Evolutionary conservation across 441 rosid genomes (phyloP), one percentile per base, ranked within the genome.

Genomic region (Isatis lusitanica): DNA sequence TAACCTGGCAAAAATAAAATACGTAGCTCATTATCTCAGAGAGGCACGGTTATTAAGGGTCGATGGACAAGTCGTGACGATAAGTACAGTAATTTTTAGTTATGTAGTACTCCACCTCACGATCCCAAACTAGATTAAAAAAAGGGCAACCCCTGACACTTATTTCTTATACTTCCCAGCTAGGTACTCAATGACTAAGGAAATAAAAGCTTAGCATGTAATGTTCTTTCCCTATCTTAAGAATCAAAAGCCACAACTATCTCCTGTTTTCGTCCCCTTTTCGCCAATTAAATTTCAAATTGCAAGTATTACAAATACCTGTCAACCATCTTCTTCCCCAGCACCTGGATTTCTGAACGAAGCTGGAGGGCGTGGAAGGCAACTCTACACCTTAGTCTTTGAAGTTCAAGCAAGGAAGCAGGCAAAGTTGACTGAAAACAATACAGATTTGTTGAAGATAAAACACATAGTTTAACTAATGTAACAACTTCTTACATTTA

Each of bases 291-390:
- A 46, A 38, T 33, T 35, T 39, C 13, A 1, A 51, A 51, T 8
- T 30, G 44, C 57, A 74, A 60, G 57, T 61, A 76, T 36, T 40
- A 65, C 24, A 36, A 48, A 61, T 84, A 92, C 98, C 97, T 93
- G 79, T 92, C 91, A 67, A 92, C 88, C 83, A 96, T 93, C 74
- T 62, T 84, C 72, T 65, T 88, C 13, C 94, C 99, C 68, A 93
- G 90, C 56, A 82, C 78, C 82, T 85, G 88, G 79, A 96, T 89
- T 81, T 89, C 97, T 70, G 84, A 73, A 65, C 97, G 96, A 79
- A 96, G 91, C 75, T 89, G 93, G 73, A 96, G 97, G 33, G 98
- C 97, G 81, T 93, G 98, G 75, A 93, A 96, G 57, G 94, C 92
- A 74, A 93, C 98, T 66, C 97, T 87, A 80, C 99, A 96, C 83